Conservation (phyloP, 345 rosid genomes). For the Durio zibethinus region DNA sequence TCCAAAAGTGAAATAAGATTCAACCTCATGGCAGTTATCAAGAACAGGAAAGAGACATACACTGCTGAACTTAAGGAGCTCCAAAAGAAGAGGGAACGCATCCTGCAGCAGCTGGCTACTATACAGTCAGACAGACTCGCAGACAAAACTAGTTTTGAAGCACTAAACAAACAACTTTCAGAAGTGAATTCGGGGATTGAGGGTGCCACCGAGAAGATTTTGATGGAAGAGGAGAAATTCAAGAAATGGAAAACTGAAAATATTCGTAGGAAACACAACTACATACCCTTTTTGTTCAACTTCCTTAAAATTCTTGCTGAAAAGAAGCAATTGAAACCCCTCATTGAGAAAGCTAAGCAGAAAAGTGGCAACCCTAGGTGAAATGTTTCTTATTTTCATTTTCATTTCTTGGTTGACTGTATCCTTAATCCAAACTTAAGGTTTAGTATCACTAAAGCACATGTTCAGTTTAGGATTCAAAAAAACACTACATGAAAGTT, state of each 20-base stretch:
- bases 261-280: conserved; percentile 89
- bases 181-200: conserved; percentile 80
- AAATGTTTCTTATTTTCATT: neutral
- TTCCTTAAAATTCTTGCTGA: conserved; percentile 97
- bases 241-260: conserved; percentile 97
- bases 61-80: conserved; percentile 86
- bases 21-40: conserved; percentile 90
- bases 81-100: conserved; percentile 75
- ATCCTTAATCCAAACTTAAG: neutral
- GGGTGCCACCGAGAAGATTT: conserved; percentile 72
- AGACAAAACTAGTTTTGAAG: conserved; percentile 50
- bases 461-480: no score
- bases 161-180: conserved; percentile 51
- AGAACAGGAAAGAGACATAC: conserved; percentile 82
- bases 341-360: conserved; percentile 97
- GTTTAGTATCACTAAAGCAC: no score
- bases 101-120: conserved; percentile 60
- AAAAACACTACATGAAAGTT: no score
- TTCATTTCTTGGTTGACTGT: neutral
- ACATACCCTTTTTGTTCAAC: conserved; percentile 91
- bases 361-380: conserved; percentile 57
- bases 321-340: conserved; percentile 98
- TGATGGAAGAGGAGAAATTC: conserved; percentile 94
- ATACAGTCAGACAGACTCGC: conserved; percentile 50
- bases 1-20: conserved; percentile 93